A percentile compares a stretch with the other conserved stretches of the same genome.
Conservation (phyloP, 2,329 filamentous ascomycete genomes). For the Microdochium bolleyi region DNA sequence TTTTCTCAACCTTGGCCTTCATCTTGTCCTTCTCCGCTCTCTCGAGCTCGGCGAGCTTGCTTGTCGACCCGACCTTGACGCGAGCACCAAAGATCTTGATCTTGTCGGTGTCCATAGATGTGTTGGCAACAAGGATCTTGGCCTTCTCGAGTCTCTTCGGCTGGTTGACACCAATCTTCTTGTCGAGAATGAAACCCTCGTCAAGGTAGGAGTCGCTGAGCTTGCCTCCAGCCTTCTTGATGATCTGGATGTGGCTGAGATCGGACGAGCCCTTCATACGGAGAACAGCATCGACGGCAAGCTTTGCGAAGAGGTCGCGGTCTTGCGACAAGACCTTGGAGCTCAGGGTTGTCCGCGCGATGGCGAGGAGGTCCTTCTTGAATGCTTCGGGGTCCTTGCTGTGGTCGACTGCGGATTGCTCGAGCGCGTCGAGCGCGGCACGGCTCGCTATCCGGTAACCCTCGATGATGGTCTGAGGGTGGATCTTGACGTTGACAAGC, state of each 20-base stretch:
- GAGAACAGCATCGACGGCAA: conserved; percentile 87
- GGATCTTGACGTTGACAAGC: conserved; percentile 95
- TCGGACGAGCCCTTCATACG: conserved; percentile 86
- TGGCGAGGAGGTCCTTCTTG: conserved; percentile 80
- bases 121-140: conserved; percentile 97
- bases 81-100: conserved; percentile 98
- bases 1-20: conserved; percentile 98
- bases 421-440: conserved; percentile 77
- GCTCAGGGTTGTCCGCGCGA: conserved; percentile 90
- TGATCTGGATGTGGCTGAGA: conserved; percentile 96
- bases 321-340: conserved; percentile 96
- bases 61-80: conserved; percentile 92
- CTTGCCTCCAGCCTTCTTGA: conserved; percentile 98
- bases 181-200: conserved; percentile 97
- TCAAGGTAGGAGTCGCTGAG: conserved; percentile 96
- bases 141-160: conserved; percentile 96
- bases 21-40: conserved; percentile 99
- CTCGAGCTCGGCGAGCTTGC: conserved; percentile 95
- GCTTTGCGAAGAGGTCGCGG: conserved; percentile 79
- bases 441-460: conserved; percentile 95
- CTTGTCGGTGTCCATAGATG: conserved; percentile 99
- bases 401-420: conserved; percentile 81
- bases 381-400: conserved; percentile 78
- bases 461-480: conserved; percentile 98
- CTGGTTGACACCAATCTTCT: conserved; percentile 98